phyloP scores from a whole-genome alignment of 129 eudicot species.

The Lonicera japonica region DNA sequence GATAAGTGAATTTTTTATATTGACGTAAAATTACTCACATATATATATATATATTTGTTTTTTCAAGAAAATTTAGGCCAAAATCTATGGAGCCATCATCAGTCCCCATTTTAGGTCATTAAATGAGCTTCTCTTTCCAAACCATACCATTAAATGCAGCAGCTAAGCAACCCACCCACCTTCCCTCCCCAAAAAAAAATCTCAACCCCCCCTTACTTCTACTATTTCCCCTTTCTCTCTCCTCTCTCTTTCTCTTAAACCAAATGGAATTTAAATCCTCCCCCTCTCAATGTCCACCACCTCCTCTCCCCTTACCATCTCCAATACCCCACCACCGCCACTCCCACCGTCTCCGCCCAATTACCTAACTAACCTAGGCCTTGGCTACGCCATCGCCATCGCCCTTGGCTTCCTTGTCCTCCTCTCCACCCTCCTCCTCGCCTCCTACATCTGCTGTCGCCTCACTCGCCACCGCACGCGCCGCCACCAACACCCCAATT shows the following conservation, averaged over 20 bases:
- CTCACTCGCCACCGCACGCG: constrained; percentile 21
- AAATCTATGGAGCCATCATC: background rate
- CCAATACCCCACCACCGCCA: constrained; percentile 18
- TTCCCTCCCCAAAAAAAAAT: constrained; percentile 20
- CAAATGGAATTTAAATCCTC: constrained; percentile 50
- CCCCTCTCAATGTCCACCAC: constrained; percentile 56
- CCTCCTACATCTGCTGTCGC: constrained; percentile 68
- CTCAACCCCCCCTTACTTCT: constrained; percentile 21
- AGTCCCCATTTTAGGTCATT: constrained; percentile 13
- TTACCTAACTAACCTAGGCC: constrained; percentile 43
- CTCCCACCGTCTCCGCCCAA: constrained; percentile 23
- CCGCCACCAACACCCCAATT: constrained; percentile 23
- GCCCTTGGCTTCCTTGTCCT: constrained; percentile 74
- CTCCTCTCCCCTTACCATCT: constrained; percentile 22
- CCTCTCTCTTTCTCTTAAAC: constrained; percentile 10
- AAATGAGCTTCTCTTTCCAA: constrained; percentile 38
- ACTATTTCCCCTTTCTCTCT: constrained; percentile 7
- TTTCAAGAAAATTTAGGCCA: no score
- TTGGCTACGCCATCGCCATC: constrained; percentile 73
- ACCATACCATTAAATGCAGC: constrained; percentile 58
- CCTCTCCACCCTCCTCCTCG: constrained; percentile 60
- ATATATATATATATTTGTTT: no score
- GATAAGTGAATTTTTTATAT: no score
- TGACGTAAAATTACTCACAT: no score
- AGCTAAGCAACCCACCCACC: constrained; percentile 48